Evolutionary conservation across 768 basidiomycete genomes (phyloP).

Genomic region (Amanita phalloides): DNA sequence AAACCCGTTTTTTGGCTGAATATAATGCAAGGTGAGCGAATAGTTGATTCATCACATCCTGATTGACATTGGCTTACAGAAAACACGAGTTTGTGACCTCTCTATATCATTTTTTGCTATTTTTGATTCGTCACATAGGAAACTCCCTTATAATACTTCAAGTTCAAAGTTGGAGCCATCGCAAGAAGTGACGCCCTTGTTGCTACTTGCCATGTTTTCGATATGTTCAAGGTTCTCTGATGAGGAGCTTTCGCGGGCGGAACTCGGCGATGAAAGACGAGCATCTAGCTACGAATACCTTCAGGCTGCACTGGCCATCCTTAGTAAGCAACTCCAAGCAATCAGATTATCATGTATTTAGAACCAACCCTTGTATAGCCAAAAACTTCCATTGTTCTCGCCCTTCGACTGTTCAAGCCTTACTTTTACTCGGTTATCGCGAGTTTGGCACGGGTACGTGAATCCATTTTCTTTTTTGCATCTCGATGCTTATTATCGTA

Average conservation of each 20-base stretch:
- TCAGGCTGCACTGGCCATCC: constrained; percentile 45
- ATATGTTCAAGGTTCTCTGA: constrained; percentile 66
- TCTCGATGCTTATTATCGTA: not conserved
- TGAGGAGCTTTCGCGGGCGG: constrained; percentile 28
- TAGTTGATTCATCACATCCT: not conserved
- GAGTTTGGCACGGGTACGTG: constrained; percentile 67
- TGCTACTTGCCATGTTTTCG: constrained; percentile 75
- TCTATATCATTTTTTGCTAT: not conserved
- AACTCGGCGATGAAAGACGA: constrained; percentile 41
- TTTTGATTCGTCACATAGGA: not conserved
- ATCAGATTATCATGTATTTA: not conserved
- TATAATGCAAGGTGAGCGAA: constrained; percentile 38
- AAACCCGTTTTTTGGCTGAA: constrained; percentile 54
- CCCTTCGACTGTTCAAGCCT: constrained; percentile 69
- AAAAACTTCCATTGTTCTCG: constrained; percentile 57
- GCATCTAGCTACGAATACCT: constrained; percentile 60
- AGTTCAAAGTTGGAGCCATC: constrained; percentile 30
- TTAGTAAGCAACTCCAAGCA: constrained; percentile 33
- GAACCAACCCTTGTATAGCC: constrained; percentile 22
- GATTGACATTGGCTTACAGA: not conserved
- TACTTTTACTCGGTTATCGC: constrained; percentile 70
- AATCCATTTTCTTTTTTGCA: not conserved
- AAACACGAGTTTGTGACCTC: constrained; percentile 1
- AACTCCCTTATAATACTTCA: constrained; percentile 2
- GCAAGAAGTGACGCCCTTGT: constrained; percentile 54